These are phyloP conservation scores for Scheffersomyces insectosa DNA, from an alignment of 1,139 yeast genomes.

Conservation along the genomic window DNA sequence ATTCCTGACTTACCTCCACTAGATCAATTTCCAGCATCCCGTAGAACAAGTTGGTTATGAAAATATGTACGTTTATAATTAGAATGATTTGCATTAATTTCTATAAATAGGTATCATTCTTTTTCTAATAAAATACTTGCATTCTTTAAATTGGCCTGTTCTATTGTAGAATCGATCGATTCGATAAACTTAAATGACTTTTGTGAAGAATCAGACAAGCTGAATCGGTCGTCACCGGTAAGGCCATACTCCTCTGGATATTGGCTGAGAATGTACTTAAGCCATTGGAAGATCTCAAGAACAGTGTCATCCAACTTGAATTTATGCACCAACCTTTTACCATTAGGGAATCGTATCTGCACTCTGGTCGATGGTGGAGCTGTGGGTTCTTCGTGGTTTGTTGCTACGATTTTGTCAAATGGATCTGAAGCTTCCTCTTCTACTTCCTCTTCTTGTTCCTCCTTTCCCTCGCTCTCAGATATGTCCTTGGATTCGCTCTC, in stretches of 20 bases:
- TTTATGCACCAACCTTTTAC: slow-evolving; percentile 76
- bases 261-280: slow-evolving; percentile 55
- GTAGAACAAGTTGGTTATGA: too few species aligned
- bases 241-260: slow-evolving; percentile 54
- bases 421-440: slow-evolving; percentile 13
- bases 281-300: slow-evolving; percentile 33
- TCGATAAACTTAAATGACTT: slow-evolving; percentile 67
- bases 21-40: slow-evolving; percentile 21
- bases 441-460: slow-evolving; percentile 8
- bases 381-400: slow-evolving; percentile 63
- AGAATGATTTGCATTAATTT: neutral
- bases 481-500: slow-evolving; percentile 10
- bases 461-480: neutral
- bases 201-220: slow-evolving; percentile 61
- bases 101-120: slow-evolving; percentile 9
- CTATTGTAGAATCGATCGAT: slow-evolving; percentile 59
- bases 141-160: slow-evolving; percentile 75
- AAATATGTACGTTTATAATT: too few species aligned
- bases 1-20: slow-evolving; percentile 27
- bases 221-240: slow-evolving; percentile 38
- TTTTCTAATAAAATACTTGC: slow-evolving; percentile 76
- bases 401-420: slow-evolving; percentile 49
- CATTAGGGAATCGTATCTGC: slow-evolving; percentile 86
- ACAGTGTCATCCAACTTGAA: slow-evolving; percentile 54
- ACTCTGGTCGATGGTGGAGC: slow-evolving; percentile 68